phyloP scores from a whole-genome alignment of 2,329 filamentous ascomycete genomes.

The Gliomastix tumulicola region DNA sequence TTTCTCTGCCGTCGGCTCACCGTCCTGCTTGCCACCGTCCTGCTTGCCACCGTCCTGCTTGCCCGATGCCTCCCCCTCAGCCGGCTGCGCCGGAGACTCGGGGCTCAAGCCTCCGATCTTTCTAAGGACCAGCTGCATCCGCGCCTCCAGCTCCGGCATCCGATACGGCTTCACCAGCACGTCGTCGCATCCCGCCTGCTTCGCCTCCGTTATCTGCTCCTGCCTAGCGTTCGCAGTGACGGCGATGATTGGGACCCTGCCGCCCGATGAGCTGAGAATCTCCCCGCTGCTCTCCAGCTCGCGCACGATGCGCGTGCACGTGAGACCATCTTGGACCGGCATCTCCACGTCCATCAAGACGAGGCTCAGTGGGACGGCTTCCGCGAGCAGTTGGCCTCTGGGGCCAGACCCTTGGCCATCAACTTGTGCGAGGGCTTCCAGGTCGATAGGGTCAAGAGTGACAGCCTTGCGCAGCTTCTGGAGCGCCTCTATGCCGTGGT shows the following conservation, averaged over 20 bases:
- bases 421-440: neutral
- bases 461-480: slow-evolving; percentile 31
- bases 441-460: too few species aligned
- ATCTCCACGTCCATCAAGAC: slow-evolving; percentile 75
- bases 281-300: slow-evolving; percentile 48
- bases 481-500: slow-evolving; percentile 49
- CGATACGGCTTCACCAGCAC: slow-evolving; percentile 68
- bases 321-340: slow-evolving; percentile 66
- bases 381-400: too few species aligned
- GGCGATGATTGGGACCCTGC: slow-evolving; percentile 55
- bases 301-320: slow-evolving; percentile 58
- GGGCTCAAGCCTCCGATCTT: slow-evolving; percentile 13
- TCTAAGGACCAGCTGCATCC: slow-evolving; percentile 44
- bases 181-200: slow-evolving; percentile 49
- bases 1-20: too few species aligned
- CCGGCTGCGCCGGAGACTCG: slow-evolving; percentile 4
- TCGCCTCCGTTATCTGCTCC: slow-evolving; percentile 50
- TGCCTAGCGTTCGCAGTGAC: slow-evolving; percentile 61
- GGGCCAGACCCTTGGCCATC: neutral
- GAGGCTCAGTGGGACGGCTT: slow-evolving; percentile 40
- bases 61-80: slow-evolving; percentile 3
- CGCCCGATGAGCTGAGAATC: slow-evolving; percentile 34
- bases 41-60: too few species aligned
- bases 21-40: too few species aligned
- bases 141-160: slow-evolving; percentile 53